A percentile compares a stretch with the other conserved stretches of the same genome.
Conservation (phyloP, 805 yeast species). For the Candida broadrunensis region DNA sequence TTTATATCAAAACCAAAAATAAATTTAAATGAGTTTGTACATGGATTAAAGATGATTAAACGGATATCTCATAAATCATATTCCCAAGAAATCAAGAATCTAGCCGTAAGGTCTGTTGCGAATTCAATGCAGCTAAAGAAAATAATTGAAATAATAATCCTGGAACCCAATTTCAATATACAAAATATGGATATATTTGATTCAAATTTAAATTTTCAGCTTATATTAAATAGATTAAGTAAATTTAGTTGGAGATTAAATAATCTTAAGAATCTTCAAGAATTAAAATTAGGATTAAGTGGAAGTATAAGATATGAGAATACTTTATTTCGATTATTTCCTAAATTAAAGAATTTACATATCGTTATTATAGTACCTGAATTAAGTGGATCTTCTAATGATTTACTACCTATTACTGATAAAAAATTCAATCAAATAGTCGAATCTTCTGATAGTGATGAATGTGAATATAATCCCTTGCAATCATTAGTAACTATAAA, state of each 20-base stretch:
- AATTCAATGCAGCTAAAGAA: slow-evolving; percentile 20
- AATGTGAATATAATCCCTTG: slow-evolving; percentile 6
- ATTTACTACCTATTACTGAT: slow-evolving; percentile 14
- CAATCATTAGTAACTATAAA: slow-evolving; percentile 22
- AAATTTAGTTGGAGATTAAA: slow-evolving; percentile 23
- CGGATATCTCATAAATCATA: slow-evolving; percentile 14
- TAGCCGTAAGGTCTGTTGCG: slow-evolving; percentile 20
- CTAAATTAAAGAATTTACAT: slow-evolving; percentile 19
- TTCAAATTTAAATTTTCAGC: slow-evolving; percentile 20
- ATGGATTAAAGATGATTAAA: slow-evolving; percentile 26
- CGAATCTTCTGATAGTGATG: not conserved
- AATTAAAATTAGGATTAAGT: slow-evolving; percentile 25
- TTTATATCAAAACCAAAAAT: slow-evolving; percentile 23
- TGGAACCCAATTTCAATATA: slow-evolving; percentile 18
- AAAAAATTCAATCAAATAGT: slow-evolving; percentile 6
- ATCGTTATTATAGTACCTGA: slow-evolving; percentile 17
- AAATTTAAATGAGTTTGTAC: slow-evolving; percentile 23
- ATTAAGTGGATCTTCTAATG: slow-evolving; percentile 13
- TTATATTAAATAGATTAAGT: slow-evolving; percentile 20
- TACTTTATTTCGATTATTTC: slow-evolving; percentile 20
- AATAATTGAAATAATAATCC: slow-evolving; percentile 24
- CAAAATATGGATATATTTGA: slow-evolving; percentile 27
- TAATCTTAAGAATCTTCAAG: slow-evolving; percentile 16
- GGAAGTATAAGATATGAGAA: slow-evolving; percentile 17
- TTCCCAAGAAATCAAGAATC: slow-evolving; percentile 14